Base-by-base conservation (phyloP, 2,329 filamentous ascomycete species). In the Orbilia ellipsospora region DNA sequence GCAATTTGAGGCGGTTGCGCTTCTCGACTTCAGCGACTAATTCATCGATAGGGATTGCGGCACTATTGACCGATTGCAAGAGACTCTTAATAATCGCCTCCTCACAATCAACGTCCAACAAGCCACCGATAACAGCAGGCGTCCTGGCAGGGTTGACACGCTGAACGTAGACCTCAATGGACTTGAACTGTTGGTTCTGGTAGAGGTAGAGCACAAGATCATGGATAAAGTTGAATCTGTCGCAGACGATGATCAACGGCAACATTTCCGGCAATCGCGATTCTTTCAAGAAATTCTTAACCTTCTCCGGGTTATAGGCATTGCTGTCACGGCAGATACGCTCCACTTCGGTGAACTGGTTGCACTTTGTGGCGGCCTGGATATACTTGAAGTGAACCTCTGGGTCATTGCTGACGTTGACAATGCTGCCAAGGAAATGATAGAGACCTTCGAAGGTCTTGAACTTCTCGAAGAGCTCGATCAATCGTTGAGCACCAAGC, bases 311-410 rank as follows among this genome's bases (percentile, higher is more conserved):
- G 82, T 97, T 94, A 84, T 93, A 94, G 81, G 88, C 87, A 82
- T 91, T 93, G 86, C 91, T 96, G 83, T 99, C 95, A 77, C 96
- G 90, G 85, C 94, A 98, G 80, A 99, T 94, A 65, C 95, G 92
- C 86, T 99, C 94, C 18, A 99, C 95, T 81, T 99, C 95, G 78
- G 92, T 94, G 81, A 97, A 89, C 83, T 99, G 94, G 31, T 90
- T 90, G 88, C 97, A 96, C 81, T 90, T 92, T 23, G 94, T 97
- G 36, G 96, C 95, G 67, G 95, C 93, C 84, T 99, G 94, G 73
- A 99, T 97, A 83, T 99, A 99, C 87, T 99, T 99, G 89, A 97
- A 99, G 82, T 95, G 92, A 31, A 99, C 95, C 81, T 99, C 95
- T 20, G 91, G 87, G 80, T 98, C 95, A 82, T 98, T 93, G 70